Conservation (phyloP, 139 green algal species). For the Auxenochlorella pyrenoidosa region DNA sequence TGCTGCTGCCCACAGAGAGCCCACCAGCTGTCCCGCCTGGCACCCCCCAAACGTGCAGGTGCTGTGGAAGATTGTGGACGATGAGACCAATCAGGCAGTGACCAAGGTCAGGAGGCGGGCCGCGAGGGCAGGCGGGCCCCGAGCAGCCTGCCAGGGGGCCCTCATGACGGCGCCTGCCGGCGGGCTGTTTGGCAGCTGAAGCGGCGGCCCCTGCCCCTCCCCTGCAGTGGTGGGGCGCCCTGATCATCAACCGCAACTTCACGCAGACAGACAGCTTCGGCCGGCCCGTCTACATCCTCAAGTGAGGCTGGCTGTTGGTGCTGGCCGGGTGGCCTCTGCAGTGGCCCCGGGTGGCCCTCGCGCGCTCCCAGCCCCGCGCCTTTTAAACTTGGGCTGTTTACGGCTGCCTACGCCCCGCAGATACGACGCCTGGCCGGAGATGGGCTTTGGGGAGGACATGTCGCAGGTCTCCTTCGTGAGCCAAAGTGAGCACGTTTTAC, state of each 20-base stretch:
- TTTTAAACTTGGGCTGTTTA: conserved; percentile 20
- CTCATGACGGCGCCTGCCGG: not conserved
- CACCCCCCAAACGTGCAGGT: not conserved
- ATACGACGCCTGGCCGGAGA: conserved; percentile 38
- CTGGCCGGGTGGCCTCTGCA: not conserved
- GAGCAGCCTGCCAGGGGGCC: not conserved
- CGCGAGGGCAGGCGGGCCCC: not conserved
- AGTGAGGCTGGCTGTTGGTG: conserved; percentile 20
- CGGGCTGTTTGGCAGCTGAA: conserved; percentile 13
- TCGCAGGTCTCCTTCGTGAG: conserved; percentile 24
- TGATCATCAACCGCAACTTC: conserved; percentile 41
- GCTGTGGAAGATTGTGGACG: conserved; percentile 29
- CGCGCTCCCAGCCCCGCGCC: not conserved
- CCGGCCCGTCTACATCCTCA: conserved; percentile 34
- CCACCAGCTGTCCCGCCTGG: not conserved
- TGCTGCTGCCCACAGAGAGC: not conserved
- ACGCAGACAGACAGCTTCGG: conserved; percentile 25
- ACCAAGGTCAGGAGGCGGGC: conserved; percentile 1
- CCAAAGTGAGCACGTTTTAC: conserved; percentile 8
- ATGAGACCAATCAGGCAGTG: conserved; percentile 17
- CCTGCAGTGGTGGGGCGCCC: conserved; percentile 32
- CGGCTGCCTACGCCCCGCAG: not conserved
- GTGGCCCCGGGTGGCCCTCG: not conserved
- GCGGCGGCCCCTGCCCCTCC: not conserved
- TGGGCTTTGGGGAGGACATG: conserved; percentile 38